These are phyloP conservation scores for Celoporthe dispersa DNA, from an alignment of 2,329 filamentous ascomycete species.

Conservation along the genomic window DNA sequence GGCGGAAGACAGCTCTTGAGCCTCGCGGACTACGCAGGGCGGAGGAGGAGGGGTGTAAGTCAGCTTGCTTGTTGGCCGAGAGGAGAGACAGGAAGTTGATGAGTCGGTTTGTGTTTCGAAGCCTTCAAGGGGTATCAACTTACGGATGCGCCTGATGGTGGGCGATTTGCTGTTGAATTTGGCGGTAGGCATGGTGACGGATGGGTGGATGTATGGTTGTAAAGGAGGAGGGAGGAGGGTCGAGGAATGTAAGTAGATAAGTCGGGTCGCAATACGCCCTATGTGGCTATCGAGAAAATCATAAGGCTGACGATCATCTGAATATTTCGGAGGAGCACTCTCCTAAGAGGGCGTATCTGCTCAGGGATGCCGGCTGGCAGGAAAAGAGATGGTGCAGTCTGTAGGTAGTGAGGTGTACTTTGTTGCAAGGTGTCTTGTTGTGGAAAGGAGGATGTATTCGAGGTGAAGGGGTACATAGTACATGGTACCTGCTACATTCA, in stretches of 20 bases:
- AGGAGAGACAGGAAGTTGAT: neutral
- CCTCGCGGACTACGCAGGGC: conserved; percentile 74
- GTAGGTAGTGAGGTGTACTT: neutral
- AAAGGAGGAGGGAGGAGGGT: neutral
- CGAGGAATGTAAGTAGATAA: neutral
- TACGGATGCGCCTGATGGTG: conserved; percentile 83
- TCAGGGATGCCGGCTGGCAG: neutral
- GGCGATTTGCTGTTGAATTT: conserved; percentile 77
- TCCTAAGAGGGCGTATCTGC: neutral
- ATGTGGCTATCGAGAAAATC: neutral
- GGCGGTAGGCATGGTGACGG: conserved; percentile 45
- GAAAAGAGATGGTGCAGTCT: neutral
- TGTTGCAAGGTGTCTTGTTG: conserved; percentile 31
- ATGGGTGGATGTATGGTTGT: neutral
- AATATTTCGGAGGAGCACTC: neutral
- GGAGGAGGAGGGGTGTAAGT: conserved; percentile 35
- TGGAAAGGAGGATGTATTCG: neutral
- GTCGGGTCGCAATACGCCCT: neutral
- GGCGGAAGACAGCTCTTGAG: conserved; percentile 77
- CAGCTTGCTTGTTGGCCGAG: neutral
- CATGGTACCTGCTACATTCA: neutral
- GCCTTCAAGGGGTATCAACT: conserved; percentile 34
- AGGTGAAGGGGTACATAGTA: neutral
- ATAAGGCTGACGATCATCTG: neutral
- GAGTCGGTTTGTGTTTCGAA: neutral